Evolutionary conservation across 345 rosid species (phyloP).

Genomic region (Brassica incana): DNA sequence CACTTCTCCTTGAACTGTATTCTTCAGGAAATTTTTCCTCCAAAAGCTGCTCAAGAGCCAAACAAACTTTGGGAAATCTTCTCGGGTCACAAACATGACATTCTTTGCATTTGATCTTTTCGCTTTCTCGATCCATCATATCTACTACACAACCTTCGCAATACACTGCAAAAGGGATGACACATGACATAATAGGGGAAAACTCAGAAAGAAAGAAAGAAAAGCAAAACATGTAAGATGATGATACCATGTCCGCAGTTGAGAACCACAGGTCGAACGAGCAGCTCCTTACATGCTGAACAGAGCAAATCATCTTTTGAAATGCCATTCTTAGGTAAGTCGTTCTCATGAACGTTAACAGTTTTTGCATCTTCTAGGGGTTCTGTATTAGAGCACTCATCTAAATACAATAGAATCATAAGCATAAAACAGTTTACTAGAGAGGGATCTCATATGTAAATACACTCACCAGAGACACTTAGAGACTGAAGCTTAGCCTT

Average conservation of each 20-base stretch:
- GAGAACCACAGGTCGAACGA: constrained; percentile 60
- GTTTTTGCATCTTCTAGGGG: constrained; percentile 3
- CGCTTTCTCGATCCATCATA: constrained; percentile 40
- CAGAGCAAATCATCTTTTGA: constrained; percentile 62
- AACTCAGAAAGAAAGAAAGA: background rate
- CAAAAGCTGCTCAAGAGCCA: constrained; percentile 63
- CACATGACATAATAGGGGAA: background rate
- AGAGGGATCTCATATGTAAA: constrained; percentile 3
- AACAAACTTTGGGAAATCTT: constrained; percentile 63
- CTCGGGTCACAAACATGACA: constrained; percentile 65
- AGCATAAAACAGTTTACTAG: background rate
- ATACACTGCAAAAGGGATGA: constrained; percentile 50
- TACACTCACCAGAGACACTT: constrained; percentile 28
- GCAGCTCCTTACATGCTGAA: constrained; percentile 64
- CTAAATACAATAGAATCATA: background rate
- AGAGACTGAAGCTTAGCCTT: constrained; percentile 27
- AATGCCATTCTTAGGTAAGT: constrained; percentile 18
- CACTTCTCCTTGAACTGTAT: constrained; percentile 52
- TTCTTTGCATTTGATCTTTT: constrained; percentile 57
- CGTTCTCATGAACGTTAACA: constrained; percentile 18
- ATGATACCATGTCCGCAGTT: constrained; percentile 86
- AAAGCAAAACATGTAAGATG: background rate
- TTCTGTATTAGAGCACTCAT: constrained; percentile 17
- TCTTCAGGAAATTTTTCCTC: constrained; percentile 58
- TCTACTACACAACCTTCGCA: constrained; percentile 60